Percentiles rank a stretch among this genome's conserved stretches.
These are phyloP conservation scores for Beauveria sp. DNA, from an alignment of 2,329 filamentous ascomycete species.

Conservation along the genomic window DNA sequence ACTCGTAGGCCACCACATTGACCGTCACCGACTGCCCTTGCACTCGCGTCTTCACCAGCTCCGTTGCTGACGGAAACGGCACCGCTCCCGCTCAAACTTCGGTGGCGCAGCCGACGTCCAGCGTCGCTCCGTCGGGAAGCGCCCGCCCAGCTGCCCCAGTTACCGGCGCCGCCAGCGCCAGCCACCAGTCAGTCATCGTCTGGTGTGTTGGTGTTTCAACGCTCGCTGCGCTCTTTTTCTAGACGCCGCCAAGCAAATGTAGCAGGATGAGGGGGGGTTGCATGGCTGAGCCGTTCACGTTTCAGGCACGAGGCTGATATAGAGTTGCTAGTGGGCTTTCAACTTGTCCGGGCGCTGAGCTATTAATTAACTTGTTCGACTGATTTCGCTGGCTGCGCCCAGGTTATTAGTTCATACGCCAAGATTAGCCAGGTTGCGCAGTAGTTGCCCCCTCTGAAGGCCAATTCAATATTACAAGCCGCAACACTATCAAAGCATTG, in stretches of 20 bases:
- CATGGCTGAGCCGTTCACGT: background rate
- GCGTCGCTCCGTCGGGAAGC: background rate
- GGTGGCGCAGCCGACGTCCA: background rate
- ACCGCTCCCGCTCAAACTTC: background rate
- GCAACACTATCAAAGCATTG: no score
- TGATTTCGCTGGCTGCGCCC: background rate
- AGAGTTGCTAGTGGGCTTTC: background rate
- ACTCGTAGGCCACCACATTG: slow-evolving; percentile 45
- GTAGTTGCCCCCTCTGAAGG: no score
- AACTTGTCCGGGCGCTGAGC: background rate
- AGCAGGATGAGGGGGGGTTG: background rate
- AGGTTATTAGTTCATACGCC: no score
- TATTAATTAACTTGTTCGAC: no score
- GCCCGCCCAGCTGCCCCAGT: background rate
- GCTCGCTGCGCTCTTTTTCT: background rate
- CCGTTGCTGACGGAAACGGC: background rate
- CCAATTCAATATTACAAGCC: no score
- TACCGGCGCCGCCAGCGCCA: background rate
- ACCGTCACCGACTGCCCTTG: slow-evolving; percentile 58
- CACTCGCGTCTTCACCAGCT: slow-evolving; percentile 40
- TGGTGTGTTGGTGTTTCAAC: background rate
- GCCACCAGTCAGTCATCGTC: background rate
- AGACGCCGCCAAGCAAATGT: background rate
- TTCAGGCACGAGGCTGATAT: background rate
- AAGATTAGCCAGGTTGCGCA: no score